Evolutionary conservation across 2,329 filamentous ascomycete genomes (phyloP), one percentile per base, ranked within the genome.

Genomic region (Verticillium albo-atrum): DNA sequence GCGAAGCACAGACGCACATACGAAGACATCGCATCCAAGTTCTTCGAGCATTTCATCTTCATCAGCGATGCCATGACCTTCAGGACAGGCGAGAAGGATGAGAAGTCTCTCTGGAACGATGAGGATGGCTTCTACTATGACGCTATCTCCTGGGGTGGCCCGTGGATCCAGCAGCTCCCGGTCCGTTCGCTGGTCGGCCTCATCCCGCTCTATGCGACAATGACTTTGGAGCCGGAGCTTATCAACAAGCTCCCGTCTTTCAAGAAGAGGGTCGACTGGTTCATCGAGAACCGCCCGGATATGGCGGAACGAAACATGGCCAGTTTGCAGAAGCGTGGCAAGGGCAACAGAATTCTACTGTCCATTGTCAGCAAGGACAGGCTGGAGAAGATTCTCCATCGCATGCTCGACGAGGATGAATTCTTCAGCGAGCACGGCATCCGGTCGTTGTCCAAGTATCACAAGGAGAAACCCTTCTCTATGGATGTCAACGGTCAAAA

Each of bases 91-190:
- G 82, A 74, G 75, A 88, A 76, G 78, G 88, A 78, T 71, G 90
- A 95, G 68, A 86, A 91, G 69, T 96, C 93, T 34, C 79, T 98
- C 7, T 98, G 94, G 94, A 98, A 97, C 69, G 92, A 97, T 28
- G 85, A 96, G 63, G 94, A 98, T 74, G 92, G 91, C 59, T 98
- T 98, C 81, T 98, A 98, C 82, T 98, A 98, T 71, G 94, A 98
- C 76, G 94, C 94, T 27, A 98, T 98, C 64, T 96, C 93, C 1
- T 98, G 92, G 86, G 94, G 94, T 55, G 92, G 92, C 9, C 93
- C 93, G 7, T 96, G 89, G 88, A 91, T 91, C 57, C 91, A 97
- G 70, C 93, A 97, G 74, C 84, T 98, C 70, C 93, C 92, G 1
- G 91, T 98, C 57, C 84, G 92, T 60, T 98, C 94, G 17, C 84